Evolutionary conservation across 2,329 filamentous ascomycete genomes (phyloP).

Genomic region (Alternaria brassicae): DNA sequence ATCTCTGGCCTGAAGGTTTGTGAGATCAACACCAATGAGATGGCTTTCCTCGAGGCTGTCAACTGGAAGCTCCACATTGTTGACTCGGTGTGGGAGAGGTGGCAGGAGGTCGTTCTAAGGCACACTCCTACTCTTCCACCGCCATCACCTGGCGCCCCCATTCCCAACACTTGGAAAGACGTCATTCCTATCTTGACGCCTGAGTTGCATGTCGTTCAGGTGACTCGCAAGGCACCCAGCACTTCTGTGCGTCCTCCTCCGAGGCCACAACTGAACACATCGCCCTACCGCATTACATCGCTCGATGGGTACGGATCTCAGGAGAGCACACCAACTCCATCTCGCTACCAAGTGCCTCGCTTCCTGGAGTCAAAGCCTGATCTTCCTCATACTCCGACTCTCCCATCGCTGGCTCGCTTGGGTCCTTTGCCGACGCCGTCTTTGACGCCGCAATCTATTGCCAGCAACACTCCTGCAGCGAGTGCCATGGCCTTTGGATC

Average conservation of each 20-base stretch:
- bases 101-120: slow-evolving; percentile 90
- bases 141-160: slow-evolving; percentile 47
- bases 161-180: slow-evolving; percentile 53
- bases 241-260: slow-evolving; percentile 36
- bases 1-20: slow-evolving; percentile 93
- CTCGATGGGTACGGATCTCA: slow-evolving; percentile 45
- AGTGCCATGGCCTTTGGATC: slow-evolving; percentile 59
- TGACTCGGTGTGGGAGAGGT: slow-evolving; percentile 85
- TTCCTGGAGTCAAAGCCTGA: slow-evolving; percentile 61
- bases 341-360: slow-evolving; percentile 52
- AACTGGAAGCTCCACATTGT: slow-evolving; percentile 96
- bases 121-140: slow-evolving; percentile 70
- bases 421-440: slow-evolving; percentile 67
- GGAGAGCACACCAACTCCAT: slow-evolving; percentile 54
- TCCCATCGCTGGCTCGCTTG: slow-evolving; percentile 63
- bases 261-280: slow-evolving; percentile 33
- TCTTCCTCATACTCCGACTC: slow-evolving; percentile 60
- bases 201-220: slow-evolving; percentile 60
- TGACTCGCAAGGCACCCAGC: slow-evolving; percentile 44
- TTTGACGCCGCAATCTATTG: slow-evolving; percentile 64
- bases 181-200: slow-evolving; percentile 65
- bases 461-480: slow-evolving; percentile 67
- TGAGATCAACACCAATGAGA: slow-evolving; percentile 97
- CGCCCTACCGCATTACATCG: slow-evolving; percentile 32
- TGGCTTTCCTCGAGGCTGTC: slow-evolving; percentile 86